Evolutionary conservation across 2,329 filamentous ascomycete species (phyloP), one percentile per base, ranked within the genome.

Genomic region (Dothiorella sarmentorum): DNA sequence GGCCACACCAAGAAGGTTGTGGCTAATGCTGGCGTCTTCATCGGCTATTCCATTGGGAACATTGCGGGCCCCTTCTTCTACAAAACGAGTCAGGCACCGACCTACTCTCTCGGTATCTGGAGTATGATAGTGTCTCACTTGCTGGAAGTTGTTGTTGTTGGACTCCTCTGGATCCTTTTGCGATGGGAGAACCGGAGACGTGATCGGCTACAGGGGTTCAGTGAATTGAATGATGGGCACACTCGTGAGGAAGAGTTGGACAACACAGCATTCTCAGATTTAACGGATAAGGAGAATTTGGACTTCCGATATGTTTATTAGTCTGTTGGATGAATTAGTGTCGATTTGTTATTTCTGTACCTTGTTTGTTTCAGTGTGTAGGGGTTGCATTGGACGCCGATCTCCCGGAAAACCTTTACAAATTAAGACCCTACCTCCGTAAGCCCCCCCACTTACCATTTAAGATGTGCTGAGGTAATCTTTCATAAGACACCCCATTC

Each of bases 1-100:
- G 63, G 73, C 0, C 71, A 75, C 26, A 75, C 73, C 0, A 75
- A 75, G 43, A 73, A 78, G 49, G 69, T 69, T 0, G 80, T 78
- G 0, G 67, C 72, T 1, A 80, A 80, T 18, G 68, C 80, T 1
- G 68, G 79, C 11, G 69, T 80, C 0, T 75, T 81, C 42, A 70
- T 81, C 4, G 78, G 77, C 0, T 83, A 73, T 52, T 75, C 69
- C 33, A 42, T 71, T 0, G 71, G 71, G 1, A 78, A 77, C 49
- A 75, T 78, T 49, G 69, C 77, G 4, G 74, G 68, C 0, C 75
- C 76, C 0, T 68, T 74, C 51, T 75, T 76, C 20, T 78, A 78
- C 65, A 67, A 69, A 27, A 56, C 70, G 0, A 57, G 63, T 0
- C 70, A 76, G 44, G 67, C 69, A 0, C 75, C 69, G 0, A 59